phyloP scores from a whole-genome alignment of 352 stramenopile genomes.

The Phytophthora idaei region DNA sequence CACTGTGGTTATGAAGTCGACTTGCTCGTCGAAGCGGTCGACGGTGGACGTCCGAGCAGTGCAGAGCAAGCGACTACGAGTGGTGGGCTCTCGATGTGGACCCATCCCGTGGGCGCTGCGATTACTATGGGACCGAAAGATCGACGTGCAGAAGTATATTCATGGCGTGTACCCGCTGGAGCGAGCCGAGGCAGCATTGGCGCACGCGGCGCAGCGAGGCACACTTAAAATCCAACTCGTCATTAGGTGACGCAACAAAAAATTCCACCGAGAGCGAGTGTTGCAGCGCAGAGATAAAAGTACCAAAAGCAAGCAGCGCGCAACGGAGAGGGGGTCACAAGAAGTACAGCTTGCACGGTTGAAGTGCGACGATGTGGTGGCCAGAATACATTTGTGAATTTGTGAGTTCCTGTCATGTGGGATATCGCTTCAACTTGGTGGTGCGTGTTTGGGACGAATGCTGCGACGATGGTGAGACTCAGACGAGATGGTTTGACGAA shows the following conservation, averaged over 20 bases:
- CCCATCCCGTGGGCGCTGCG: constrained; percentile 61
- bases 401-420: constrained; percentile 8
- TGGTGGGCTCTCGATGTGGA: constrained; percentile 73
- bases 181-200: constrained; percentile 50
- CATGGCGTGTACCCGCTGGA: constrained; percentile 64
- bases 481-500: constrained; percentile 5
- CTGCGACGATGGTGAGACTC: constrained; percentile 21
- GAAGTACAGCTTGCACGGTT: constrained; percentile 23
- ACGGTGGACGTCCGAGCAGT: constrained; percentile 32
- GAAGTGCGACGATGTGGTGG: constrained; percentile 26
- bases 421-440: constrained; percentile 12
- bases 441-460: constrained; percentile 3
- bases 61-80: constrained; percentile 50
- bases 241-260: constrained; percentile 27
- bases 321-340: constrained; percentile 12
- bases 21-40: constrained; percentile 43
- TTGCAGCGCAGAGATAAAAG: neutral
- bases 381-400: constrained; percentile 37
- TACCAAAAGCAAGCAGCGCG: constrained; percentile 11
- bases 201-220: constrained; percentile 51
- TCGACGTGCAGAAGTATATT: constrained; percentile 76
- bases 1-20: constrained; percentile 61
- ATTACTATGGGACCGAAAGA: constrained; percentile 50
- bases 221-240: constrained; percentile 72
- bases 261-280: constrained; percentile 6